Evolutionary conservation across 1,284 basidiomycete species (phyloP).

Genomic region (Stereum hirsutum): DNA sequence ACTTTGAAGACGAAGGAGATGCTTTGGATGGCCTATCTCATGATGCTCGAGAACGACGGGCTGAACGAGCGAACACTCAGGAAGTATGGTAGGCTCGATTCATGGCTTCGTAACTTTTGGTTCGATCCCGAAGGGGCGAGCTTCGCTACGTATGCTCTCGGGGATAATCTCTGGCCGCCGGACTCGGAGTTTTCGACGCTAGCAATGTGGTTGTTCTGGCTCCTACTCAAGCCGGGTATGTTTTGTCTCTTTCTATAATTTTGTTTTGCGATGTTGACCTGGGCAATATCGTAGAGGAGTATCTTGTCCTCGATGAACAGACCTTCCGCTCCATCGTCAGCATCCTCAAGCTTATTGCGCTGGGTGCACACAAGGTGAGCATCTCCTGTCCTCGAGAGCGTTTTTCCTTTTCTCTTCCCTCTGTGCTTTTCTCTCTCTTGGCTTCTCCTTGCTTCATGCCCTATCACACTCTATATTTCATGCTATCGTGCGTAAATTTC

Average conservation of each 20-base stretch:
- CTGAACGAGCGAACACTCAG: constrained; percentile 37
- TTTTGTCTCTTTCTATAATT: too few species aligned
- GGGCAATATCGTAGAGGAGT: constrained; percentile 38
- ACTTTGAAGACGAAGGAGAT: too few species aligned
- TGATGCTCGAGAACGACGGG: constrained; percentile 50
- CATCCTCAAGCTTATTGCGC: constrained; percentile 49
- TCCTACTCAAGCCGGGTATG: constrained; percentile 51
- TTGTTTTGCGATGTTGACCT: too few species aligned
- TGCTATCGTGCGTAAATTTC: too few species aligned
- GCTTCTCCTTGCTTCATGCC: too few species aligned
- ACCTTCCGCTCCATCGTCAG: constrained; percentile 34
- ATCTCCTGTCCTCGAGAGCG: too few species aligned
- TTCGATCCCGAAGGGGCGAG: constrained; percentile 26
- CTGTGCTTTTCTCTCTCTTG: too few species aligned
- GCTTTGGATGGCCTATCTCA: constrained; percentile 41
- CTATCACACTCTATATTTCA: too few species aligned
- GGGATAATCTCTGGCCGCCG: constrained; percentile 22
- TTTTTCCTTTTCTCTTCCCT: too few species aligned
- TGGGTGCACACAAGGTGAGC: constrained; percentile 60
- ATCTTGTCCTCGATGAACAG: constrained; percentile 25
- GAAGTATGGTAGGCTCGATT: constrained; percentile 25
- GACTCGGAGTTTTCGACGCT: constrained; percentile 24
- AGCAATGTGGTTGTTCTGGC: constrained; percentile 33
- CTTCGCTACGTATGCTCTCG: constrained; percentile 18
- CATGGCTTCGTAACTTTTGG: constrained; percentile 29